Base-by-base conservation (phyloP, 257 asterid genomes). In the Nicotiana paniculata region DNA sequence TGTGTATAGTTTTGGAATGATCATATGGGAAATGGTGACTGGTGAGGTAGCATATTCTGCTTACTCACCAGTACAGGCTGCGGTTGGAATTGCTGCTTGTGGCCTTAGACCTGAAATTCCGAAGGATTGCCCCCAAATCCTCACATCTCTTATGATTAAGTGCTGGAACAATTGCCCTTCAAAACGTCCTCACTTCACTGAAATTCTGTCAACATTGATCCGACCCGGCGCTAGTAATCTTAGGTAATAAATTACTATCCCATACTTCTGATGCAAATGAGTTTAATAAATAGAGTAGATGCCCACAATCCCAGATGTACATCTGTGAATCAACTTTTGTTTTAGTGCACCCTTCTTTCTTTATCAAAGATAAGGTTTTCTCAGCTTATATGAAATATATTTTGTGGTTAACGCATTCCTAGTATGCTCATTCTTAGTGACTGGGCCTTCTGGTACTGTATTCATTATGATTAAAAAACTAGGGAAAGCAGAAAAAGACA, bases 1-100 rank as follows among this genome's bases (percentile, higher is more conserved):
- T 69, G 97, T 90, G 48, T 96, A 94, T 82, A 93, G 99, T 84
- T 93, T 93, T 32, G 99, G 97, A 69, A 96, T 96, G 99, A 84
- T 93, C 54, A 30, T 93, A 79, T 96, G 99, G 99, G 99, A 96
- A 83, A 89, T 96, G 92, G 90, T 94, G 84, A 84, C 90, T 0
- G 96, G 99, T 48, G 97, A 96, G 90, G 89, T 91, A 32, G 99
- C 98, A 58, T 96, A 96, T 85, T 93, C 98, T 77, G 91, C 99
- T 57, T 92, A 85, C 81, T 96, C 99, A 24, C 98, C 99, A 0
- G 99, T 96, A 65, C 98, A 94, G 83, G 99, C 99, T 61, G 99
- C 99, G 16, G 99, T 96, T 5, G 98, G 99, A 75, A 96, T 96
- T 84, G 98, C 99, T 72, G 99, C 99, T 0, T 96, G 99, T 86